Evolutionary conservation across 441 rosid species (phyloP).

Genomic region (Erodium trifolium): DNA sequence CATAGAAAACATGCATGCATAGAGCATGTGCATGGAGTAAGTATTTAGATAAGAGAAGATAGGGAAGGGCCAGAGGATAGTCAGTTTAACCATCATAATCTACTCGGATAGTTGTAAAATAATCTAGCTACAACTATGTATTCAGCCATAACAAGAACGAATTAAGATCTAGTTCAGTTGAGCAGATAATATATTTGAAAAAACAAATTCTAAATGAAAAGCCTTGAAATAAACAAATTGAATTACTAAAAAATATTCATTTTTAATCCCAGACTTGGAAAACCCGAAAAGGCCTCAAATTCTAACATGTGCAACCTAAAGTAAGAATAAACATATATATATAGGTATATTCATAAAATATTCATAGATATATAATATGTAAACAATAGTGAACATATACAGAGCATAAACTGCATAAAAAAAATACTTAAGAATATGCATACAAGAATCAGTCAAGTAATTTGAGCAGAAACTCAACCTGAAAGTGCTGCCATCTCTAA

Average conservation of each 20-base stretch:
- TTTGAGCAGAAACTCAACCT: not conserved
- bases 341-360: not conserved
- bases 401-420: not conserved
- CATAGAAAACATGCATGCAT: not conserved
- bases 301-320: not conserved
- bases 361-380: not conserved
- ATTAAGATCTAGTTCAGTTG: not conserved
- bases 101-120: not conserved
- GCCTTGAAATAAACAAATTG: not conserved
- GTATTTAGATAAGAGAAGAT: not conserved
- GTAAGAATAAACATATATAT: not conserved
- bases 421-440: not conserved
- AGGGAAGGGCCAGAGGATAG: not conserved
- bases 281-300: not conserved
- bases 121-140: not conserved
- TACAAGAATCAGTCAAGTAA: constrained; percentile 26
- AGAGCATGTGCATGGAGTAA: not conserved
- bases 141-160: not conserved
- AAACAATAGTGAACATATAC: not conserved
- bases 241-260: not conserved
- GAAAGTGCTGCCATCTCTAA: not conserved
- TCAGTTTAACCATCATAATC: not conserved
- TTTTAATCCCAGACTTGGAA: not conserved
- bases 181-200: not conserved
- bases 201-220: not conserved